These are phyloP conservation scores for Lactarius hatsudake DNA, from an alignment of 768 basidiomycete species.

Conservation along the genomic window DNA sequence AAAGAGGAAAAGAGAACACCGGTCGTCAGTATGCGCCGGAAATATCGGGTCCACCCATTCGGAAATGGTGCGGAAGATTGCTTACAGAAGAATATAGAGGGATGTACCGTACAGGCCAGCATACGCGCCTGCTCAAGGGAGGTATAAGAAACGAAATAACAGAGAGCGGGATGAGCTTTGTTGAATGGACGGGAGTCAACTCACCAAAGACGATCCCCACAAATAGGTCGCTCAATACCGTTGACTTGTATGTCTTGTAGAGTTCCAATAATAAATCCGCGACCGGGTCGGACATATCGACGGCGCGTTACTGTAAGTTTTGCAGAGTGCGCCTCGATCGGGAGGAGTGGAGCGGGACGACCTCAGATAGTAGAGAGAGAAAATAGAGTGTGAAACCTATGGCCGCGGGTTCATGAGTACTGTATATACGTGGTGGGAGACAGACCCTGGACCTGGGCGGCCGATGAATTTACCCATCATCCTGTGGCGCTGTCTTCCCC, in stretches of 20 bases:
- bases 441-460: not conserved
- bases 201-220: constrained; percentile 22
- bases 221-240: constrained; percentile 10
- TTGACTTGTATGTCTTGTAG: constrained; percentile 4
- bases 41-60: not conserved
- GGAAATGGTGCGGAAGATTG: not conserved
- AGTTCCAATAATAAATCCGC: constrained; percentile 1
- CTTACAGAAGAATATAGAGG: constrained; percentile 22
- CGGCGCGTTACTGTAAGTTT: not conserved
- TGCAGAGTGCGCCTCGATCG: not conserved
- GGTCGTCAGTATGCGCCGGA: not conserved
- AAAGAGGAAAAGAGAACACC: not conserved
- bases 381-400: not conserved
- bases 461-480: not conserved
- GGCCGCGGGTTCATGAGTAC: not conserved
- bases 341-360: not conserved
- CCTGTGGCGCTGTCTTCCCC: not conserved
- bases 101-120: constrained; percentile 15
- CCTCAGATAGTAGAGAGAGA: not conserved
- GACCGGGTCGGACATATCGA: constrained; percentile 9
- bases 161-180: no score
- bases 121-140: constrained; percentile 12
- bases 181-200: not conserved
- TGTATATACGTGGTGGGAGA: not conserved
- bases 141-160: not conserved